Conservation (phyloP, 2,329 filamentous ascomycete species). For the Claviceps cyperi region DNA sequence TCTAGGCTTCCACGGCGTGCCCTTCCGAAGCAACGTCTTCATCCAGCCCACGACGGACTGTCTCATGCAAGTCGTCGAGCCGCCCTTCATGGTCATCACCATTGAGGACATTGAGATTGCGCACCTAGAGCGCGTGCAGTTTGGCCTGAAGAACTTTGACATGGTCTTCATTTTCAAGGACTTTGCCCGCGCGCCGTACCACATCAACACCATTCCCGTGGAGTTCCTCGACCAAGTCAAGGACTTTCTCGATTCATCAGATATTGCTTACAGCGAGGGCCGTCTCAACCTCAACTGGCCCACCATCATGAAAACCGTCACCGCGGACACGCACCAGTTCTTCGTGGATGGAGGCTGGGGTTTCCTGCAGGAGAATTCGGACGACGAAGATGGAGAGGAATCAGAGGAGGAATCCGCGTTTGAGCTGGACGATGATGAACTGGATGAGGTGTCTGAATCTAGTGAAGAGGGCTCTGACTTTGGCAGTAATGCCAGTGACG, state of each 20-base stretch:
- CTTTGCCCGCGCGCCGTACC: conserved; percentile 75
- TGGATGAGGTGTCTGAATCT: conserved; percentile 66
- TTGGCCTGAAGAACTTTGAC: conserved; percentile 97
- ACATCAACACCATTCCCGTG: conserved; percentile 96
- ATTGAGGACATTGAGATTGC: conserved; percentile 93
- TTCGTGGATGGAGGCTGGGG: conserved; percentile 92
- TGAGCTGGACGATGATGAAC: conserved; percentile 74
- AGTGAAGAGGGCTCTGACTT: conserved; percentile 82
- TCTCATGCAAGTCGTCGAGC: conserved; percentile 90
- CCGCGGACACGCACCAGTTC: conserved; percentile 84
- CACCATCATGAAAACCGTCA: conserved; percentile 98
- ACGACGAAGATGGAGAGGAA: conserved; percentile 65
- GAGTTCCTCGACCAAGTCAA: conserved; percentile 91
- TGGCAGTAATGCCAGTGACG: conserved; percentile 73
- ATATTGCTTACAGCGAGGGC: conserved; percentile 87
- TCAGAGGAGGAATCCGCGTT: conserved; percentile 88
- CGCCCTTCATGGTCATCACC: conserved; percentile 90
- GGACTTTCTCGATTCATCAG: conserved; percentile 91
- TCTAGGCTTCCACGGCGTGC: conserved; percentile 91
- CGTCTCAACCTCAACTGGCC: conserved; percentile 97
- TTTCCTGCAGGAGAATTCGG: conserved; percentile 77
- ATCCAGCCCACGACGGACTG: conserved; percentile 96
- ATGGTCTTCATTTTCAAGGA: conserved; percentile 98
- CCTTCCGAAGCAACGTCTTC: conserved; percentile 86
- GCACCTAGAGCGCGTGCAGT: conserved; percentile 88